Evolutionary conservation across 2,329 filamentous ascomycete species (phyloP).

Genomic region (Esteya vermicola): DNA sequence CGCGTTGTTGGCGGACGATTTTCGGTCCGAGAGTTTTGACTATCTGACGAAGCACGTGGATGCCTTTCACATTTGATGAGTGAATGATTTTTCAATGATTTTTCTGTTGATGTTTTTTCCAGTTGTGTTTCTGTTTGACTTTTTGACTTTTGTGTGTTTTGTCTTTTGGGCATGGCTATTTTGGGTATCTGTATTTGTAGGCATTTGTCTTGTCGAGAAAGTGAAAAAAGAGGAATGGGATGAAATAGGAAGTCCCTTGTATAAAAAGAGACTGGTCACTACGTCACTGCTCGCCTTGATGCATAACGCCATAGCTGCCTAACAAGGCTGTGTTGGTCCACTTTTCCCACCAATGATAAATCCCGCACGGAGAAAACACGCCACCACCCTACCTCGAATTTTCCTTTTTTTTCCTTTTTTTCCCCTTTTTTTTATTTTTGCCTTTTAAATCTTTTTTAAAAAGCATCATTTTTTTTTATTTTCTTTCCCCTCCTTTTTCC

Average conservation of each 20-base stretch:
- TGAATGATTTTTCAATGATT: too few relatives aligned
- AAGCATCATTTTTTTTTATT: neutral
- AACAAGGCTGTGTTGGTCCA: too few relatives aligned
- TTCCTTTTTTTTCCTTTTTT: neutral
- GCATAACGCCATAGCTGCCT: too few relatives aligned
- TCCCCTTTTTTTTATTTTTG: conserved; percentile 1
- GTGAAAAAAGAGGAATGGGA: too few relatives aligned
- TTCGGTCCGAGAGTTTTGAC: conserved; percentile 12
- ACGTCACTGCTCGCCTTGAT: too few relatives aligned
- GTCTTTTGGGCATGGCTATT: too few relatives aligned
- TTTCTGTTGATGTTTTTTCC: neutral
- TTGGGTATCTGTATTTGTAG: neutral
- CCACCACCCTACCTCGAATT: neutral
- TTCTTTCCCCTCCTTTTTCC: neutral
- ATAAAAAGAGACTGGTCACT: too few relatives aligned
- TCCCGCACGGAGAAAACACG: too few relatives aligned
- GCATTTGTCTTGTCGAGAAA: too few relatives aligned
- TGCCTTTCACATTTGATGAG: neutral
- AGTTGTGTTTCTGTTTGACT: neutral
- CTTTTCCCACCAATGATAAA: too few relatives aligned
- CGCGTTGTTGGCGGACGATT: conserved; percentile 14
- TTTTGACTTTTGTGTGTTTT: neutral
- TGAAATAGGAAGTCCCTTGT: too few relatives aligned
- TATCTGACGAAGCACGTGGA: conserved; percentile 7
- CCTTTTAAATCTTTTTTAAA: conserved; percentile 1